Conservation (phyloP, 495 filamentous ascomycete genomes). For the Annulohypoxylon bovei region DNA sequence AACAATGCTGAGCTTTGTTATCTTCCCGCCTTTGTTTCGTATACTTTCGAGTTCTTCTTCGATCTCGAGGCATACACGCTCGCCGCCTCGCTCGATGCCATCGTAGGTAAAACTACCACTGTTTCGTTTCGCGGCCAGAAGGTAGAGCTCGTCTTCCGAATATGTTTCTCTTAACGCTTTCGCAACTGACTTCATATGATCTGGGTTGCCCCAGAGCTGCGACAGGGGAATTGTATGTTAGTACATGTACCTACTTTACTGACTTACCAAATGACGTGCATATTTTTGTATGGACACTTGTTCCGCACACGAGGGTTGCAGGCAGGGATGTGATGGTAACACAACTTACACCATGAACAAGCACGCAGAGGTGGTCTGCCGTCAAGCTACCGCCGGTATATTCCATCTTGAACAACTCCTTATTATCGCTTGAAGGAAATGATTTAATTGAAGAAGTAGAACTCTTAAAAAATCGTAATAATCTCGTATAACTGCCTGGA, state of each 20-base stretch:
- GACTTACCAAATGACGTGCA: constrained; percentile 15
- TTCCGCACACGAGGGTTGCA: not conserved
- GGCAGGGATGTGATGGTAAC: constrained; percentile 41
- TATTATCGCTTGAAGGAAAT: not conserved
- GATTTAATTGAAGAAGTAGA: not conserved
- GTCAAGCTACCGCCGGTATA: constrained; percentile 51
- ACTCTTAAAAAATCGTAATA: not conserved
- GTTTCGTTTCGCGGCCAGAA: constrained; percentile 82
- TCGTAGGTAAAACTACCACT: constrained; percentile 89
- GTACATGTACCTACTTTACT: constrained; percentile 31
- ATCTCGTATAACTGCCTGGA: not conserved
- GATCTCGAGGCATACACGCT: constrained; percentile 87
- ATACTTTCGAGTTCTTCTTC: constrained; percentile 81
- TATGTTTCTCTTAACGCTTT: constrained; percentile 72
- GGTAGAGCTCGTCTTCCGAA: constrained; percentile 70
- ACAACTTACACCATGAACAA: constrained; percentile 85
- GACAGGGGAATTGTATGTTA: constrained; percentile 20
- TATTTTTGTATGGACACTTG: not conserved
- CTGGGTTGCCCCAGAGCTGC: constrained; percentile 92
- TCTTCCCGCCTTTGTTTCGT: constrained; percentile 68
- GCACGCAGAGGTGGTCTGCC: constrained; percentile 83
- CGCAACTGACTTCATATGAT: constrained; percentile 78
- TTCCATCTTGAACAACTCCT: constrained; percentile 38
- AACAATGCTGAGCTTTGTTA: constrained; percentile 83
- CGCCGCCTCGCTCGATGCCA: constrained; percentile 89